Conservation (phyloP, 495 filamentous ascomycete species). For the Talaromyces wortmannii region DNA sequence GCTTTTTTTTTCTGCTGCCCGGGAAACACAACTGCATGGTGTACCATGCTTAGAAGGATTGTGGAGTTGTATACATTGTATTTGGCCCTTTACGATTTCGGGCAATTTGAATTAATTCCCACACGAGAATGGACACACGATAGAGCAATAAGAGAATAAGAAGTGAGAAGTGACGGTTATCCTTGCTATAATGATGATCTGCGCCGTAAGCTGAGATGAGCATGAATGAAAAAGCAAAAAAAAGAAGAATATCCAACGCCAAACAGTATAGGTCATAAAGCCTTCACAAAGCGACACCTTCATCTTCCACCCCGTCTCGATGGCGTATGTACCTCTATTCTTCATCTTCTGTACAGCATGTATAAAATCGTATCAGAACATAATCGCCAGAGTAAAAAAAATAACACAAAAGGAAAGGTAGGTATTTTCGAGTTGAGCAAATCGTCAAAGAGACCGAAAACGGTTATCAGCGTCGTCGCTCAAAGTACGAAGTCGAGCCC, state of each 20-base stretch:
- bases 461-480: slow-evolving; percentile 64
- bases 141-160: background rate
- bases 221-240: too few relatives aligned
- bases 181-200: background rate
- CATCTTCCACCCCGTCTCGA: too few relatives aligned
- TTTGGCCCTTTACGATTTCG: too few relatives aligned
- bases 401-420: too few relatives aligned
- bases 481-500: slow-evolving; percentile 81
- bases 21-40: too few relatives aligned
- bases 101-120: too few relatives aligned
- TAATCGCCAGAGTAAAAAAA: too few relatives aligned
- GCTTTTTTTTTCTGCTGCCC: too few relatives aligned
- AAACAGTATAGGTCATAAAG: background rate
- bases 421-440: too few relatives aligned
- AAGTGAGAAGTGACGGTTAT: background rate
- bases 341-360: background rate
- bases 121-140: background rate
- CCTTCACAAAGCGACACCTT: background rate
- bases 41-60: too few relatives aligned
- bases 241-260: background rate
- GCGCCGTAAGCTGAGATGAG: background rate
- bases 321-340: background rate
- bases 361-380: slow-evolving; percentile 34
- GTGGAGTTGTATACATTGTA: too few relatives aligned
- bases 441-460: too few relatives aligned